phyloP scores from a whole-genome alignment of 805 yeast species.

The Helenozyma baotianmanensis region DNA sequence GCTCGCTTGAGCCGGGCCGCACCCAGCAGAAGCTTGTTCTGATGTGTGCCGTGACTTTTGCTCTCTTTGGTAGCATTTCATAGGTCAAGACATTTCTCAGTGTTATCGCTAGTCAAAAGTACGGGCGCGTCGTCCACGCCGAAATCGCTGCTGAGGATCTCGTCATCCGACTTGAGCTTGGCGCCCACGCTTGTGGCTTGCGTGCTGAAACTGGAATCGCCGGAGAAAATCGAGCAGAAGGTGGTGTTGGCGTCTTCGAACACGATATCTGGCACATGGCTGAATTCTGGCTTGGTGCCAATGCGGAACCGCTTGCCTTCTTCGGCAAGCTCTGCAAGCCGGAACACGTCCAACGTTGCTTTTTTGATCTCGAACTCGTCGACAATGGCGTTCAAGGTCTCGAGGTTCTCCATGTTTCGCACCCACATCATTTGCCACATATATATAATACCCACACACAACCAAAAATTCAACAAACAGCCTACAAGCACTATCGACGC shows the following conservation, averaged over 20 bases:
- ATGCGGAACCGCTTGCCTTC: background rate
- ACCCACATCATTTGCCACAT: too few relatives aligned
- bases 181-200: background rate
- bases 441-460: slow-evolving; percentile 1
- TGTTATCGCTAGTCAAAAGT: slow-evolving; percentile 9
- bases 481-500: too few relatives aligned
- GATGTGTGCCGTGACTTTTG: slow-evolving; percentile 1
- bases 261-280: slow-evolving; percentile 1
- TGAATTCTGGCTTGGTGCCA: background rate
- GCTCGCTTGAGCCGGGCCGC: slow-evolving; percentile 24
- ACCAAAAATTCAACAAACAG: background rate
- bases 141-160: slow-evolving; percentile 16
- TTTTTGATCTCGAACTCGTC: slow-evolving; percentile 16
- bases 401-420: slow-evolving; percentile 19
- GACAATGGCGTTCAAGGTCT: slow-evolving; percentile 15
- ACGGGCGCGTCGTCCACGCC: slow-evolving; percentile 6
- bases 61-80: too few relatives aligned
- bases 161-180: slow-evolving; percentile 13
- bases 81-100: background rate
- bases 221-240: slow-evolving; percentile 16
- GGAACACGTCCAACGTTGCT: slow-evolving; percentile 13
- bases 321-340: slow-evolving; percentile 6
- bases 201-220: background rate
- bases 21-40: slow-evolving; percentile 20
- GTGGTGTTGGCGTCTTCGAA: slow-evolving; percentile 10